Evolutionary conservation across 2,329 filamentous ascomycete species (phyloP).

Genomic region (Magnaporthiopsis rhizophila): DNA sequence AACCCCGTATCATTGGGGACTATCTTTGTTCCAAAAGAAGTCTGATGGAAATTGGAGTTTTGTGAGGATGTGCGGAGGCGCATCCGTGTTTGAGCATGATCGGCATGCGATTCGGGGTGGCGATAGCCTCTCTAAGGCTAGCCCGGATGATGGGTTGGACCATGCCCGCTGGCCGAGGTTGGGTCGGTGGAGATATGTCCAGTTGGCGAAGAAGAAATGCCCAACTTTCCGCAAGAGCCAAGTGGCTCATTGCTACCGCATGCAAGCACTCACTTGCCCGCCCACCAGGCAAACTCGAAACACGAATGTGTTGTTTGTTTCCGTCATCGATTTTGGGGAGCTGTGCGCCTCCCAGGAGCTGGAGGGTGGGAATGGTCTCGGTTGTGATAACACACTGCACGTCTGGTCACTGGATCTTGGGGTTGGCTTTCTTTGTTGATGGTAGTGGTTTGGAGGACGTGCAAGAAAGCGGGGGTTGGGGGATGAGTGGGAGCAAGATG

Average conservation of each 20-base stretch:
- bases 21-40: not conserved
- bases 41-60: not conserved
- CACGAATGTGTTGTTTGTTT: not conserved
- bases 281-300: not conserved
- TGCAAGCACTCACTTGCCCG: not conserved
- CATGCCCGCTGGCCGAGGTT: constrained; percentile 1
- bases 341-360: not conserved
- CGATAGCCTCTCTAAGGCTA: constrained; percentile 3
- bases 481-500: not conserved
- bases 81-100: constrained; percentile 3
- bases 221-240: not conserved
- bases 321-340: not conserved
- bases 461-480: not conserved
- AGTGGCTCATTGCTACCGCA: not conserved
- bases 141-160: constrained; percentile 3
- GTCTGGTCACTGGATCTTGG: not conserved
- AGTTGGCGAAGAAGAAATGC: constrained; percentile 3
- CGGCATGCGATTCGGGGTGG: constrained; percentile 3
- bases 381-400: not conserved
- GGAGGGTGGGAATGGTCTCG: not conserved
- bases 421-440: not conserved
- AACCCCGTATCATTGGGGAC: not conserved
- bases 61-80: not conserved
- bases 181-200: constrained; percentile 5
- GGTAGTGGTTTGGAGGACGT: not conserved